These are phyloP conservation scores for Platanus orientalis DNA, from an alignment of 164 flowering plant species.

Conservation along the genomic window DNA sequence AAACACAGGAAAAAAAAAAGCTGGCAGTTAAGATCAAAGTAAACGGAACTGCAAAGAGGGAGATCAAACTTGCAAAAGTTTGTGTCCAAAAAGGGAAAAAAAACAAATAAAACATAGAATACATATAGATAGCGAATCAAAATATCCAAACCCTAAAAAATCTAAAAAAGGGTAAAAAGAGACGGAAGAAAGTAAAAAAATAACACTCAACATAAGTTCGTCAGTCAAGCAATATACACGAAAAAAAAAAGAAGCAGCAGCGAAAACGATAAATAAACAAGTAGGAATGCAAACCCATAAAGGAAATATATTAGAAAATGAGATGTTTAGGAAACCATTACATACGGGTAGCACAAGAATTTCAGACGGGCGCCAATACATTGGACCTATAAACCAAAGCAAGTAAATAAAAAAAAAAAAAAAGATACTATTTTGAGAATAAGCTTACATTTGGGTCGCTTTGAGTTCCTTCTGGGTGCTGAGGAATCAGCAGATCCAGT, in stretches of 20 bases:
- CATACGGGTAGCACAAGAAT: conserved; percentile 14
- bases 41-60: not conserved
- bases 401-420: not conserved
- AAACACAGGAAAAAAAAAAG: not conserved
- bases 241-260: not conserved
- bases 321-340: not conserved
- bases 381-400: conserved; percentile 7
- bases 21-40: not conserved
- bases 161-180: not conserved
- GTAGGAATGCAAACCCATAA: not conserved
- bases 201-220: not conserved
- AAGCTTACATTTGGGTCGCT: conserved; percentile 62
- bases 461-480: conserved; percentile 41
- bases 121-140: not conserved
- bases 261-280: not conserved
- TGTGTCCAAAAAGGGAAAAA: not conserved
- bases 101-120: no score
- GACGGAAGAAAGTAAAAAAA: not conserved
- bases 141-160: no score
- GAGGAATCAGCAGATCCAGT: conserved; percentile 47
- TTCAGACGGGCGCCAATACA: conserved; percentile 7
- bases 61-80: not conserved
- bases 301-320: not conserved
- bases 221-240: not conserved
- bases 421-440: not conserved